Conservation (phyloP, 73 alveolate genomes). For the Stentor roeselii region DNA sequence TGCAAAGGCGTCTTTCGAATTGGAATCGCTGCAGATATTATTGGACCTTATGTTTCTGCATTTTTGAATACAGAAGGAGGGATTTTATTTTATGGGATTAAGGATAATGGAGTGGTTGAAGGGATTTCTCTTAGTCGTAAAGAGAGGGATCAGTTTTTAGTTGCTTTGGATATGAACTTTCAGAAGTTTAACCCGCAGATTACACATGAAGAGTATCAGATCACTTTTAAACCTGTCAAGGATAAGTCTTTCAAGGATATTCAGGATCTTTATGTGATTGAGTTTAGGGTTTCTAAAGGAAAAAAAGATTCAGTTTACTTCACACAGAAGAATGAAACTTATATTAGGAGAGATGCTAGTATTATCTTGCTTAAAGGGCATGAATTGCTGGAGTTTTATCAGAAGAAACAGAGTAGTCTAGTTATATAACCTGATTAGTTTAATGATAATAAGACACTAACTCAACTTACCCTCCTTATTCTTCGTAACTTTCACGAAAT, state of each 20-base stretch:
- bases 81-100: constrained; percentile 37
- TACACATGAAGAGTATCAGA: constrained; percentile 30
- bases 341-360: constrained; percentile 37
- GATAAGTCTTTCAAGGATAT: constrained; percentile 12
- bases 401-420: background rate
- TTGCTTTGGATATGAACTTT: constrained; percentile 7
- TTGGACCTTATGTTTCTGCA: constrained; percentile 33
- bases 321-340: constrained; percentile 35
- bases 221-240: constrained; percentile 28
- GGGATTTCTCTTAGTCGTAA: constrained; percentile 36
- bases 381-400: background rate
- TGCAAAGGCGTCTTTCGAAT: constrained; percentile 2
- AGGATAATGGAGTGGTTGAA: constrained; percentile 32
- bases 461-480: background rate
- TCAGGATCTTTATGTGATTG: constrained; percentile 37
- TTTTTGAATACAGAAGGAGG: constrained; percentile 43
- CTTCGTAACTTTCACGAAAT: background rate
- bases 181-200: constrained; percentile 38
- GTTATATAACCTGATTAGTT: background rate
- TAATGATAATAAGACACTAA: too few species aligned
- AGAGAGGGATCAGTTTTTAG: constrained; percentile 27
- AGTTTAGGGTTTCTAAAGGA: constrained; percentile 24
- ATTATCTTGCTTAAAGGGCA: constrained; percentile 28
- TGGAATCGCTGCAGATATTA: constrained; percentile 24
- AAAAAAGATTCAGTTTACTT: constrained; percentile 32